These are phyloP conservation scores for Jamesozyma spencerorum DNA, from an alignment of 805 yeast genomes.

Conservation along the genomic window DNA sequence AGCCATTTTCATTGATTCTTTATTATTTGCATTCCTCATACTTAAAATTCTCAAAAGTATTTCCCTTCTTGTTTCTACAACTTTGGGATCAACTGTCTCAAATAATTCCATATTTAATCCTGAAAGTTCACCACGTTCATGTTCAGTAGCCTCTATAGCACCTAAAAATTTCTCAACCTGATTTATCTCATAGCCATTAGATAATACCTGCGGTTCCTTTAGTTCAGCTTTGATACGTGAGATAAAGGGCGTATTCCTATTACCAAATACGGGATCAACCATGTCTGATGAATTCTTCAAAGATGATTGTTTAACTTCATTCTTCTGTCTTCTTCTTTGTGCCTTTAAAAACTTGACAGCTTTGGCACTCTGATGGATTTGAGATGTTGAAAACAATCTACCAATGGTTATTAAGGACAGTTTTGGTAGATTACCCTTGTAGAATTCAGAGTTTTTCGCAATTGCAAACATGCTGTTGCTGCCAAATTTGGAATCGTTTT, in stretches of 20 bases:
- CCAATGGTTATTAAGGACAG: not conserved
- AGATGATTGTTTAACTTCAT: constrained; percentile 28
- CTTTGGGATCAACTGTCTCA: constrained; percentile 24
- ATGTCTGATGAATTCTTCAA: constrained; percentile 27
- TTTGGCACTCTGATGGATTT: constrained; percentile 14
- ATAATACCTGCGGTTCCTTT: constrained; percentile 54
- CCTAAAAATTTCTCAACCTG: constrained; percentile 69
- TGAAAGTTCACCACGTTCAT: constrained; percentile 19
- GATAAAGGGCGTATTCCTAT: constrained; percentile 54
- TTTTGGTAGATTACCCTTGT: not conserved
- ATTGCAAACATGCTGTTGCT: constrained; percentile 1
- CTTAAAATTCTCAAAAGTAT: constrained; percentile 63
- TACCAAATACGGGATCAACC: constrained; percentile 83
- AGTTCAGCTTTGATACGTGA: constrained; percentile 56
- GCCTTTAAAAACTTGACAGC: constrained; percentile 28
- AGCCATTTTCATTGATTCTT: constrained; percentile 50
- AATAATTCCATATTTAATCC: constrained; percentile 19
- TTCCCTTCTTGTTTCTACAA: constrained; percentile 52
- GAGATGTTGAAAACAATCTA: constrained; percentile 9
- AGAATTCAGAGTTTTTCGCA: not conserved
- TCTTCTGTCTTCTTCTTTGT: constrained; percentile 28
- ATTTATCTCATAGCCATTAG: constrained; percentile 46
- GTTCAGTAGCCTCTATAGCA: constrained; percentile 37
- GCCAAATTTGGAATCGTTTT: too few relatives aligned
- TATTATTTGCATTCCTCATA: constrained; percentile 58